phyloP scores from a whole-genome alignment of 2,329 filamentous ascomycete species.

The Cercospora berteroae region DNA sequence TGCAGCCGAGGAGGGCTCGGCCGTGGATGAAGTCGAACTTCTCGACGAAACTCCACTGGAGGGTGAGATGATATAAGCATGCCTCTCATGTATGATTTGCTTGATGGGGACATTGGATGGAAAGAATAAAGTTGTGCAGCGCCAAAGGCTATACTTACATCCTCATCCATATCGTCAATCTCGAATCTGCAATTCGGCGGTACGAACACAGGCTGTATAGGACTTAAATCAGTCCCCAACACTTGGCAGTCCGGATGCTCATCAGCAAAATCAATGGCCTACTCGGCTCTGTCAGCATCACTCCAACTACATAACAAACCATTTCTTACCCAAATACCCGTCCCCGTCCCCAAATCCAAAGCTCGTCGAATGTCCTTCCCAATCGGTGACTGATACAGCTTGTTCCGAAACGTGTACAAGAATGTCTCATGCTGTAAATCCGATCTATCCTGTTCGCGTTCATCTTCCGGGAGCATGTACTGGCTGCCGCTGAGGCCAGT shows the following conservation, averaged over 20 bases:
- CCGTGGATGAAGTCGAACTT: slow-evolving; percentile 46
- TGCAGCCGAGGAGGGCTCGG: slow-evolving; percentile 35
- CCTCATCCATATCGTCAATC: slow-evolving; percentile 33
- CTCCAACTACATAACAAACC: neutral
- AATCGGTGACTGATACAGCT: slow-evolving; percentile 45
- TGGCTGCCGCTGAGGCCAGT: slow-evolving; percentile 30
- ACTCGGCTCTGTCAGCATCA: slow-evolving; percentile 35
- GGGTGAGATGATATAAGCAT: neutral
- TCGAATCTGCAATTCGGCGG: slow-evolving; percentile 34
- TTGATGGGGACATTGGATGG: too few species aligned
- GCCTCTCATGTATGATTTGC: neutral
- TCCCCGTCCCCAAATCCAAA: slow-evolving; percentile 52
- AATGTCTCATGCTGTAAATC: slow-evolving; percentile 36
- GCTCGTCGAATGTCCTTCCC: slow-evolving; percentile 39
- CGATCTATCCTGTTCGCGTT: slow-evolving; percentile 31
- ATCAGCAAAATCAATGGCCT: slow-evolving; percentile 28
- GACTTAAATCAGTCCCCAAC: slow-evolving; percentile 4
- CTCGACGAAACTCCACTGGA: slow-evolving; percentile 37
- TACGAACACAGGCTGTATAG: slow-evolving; percentile 16
- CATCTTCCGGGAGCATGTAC: slow-evolving; percentile 34
- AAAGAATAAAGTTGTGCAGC: neutral
- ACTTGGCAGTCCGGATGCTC: slow-evolving; percentile 1
- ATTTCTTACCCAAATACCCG: slow-evolving; percentile 46
- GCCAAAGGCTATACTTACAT: slow-evolving; percentile 2
- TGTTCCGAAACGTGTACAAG: slow-evolving; percentile 24